A percentile compares a stretch with the other conserved stretches of the same genome.
Evolutionary conservation across 2,329 filamentous ascomycete genomes (phyloP).

Genomic region (Aspergillus sergii): DNA sequence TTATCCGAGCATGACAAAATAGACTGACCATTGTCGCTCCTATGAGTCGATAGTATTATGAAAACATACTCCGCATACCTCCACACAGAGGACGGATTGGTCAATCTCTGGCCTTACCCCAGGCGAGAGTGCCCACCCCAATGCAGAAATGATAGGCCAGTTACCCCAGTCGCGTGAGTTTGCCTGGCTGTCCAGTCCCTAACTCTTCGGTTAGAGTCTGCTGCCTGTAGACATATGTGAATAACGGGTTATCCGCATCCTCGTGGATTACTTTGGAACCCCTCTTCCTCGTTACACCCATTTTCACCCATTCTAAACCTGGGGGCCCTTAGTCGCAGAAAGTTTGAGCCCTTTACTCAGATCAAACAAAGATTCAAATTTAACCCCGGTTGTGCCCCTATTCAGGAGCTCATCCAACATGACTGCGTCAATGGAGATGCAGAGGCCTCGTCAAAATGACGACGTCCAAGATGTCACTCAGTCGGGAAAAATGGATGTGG

Average conservation of each 20-base stretch:
- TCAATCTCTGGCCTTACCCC: constrained; percentile 20
- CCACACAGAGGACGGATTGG: constrained; percentile 21
- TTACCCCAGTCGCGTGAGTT: neutral
- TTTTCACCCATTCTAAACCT: neutral
- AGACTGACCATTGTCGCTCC: constrained; percentile 8
- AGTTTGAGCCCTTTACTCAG: neutral
- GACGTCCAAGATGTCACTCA: constrained; percentile 14
- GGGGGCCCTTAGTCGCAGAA: neutral
- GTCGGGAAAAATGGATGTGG: constrained; percentile 27
- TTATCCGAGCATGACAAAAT: constrained; percentile 9
- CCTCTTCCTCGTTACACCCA: neutral
- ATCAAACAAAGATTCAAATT: neutral
- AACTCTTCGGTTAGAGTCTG: constrained; percentile 6
- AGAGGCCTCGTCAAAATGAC: constrained; percentile 20
- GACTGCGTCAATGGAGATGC: constrained; percentile 31
- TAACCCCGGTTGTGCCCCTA: neutral
- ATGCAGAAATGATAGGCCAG: constrained; percentile 9
- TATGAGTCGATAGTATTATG: constrained; percentile 22
- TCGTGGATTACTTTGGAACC: neutral
- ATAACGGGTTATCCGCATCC: neutral
- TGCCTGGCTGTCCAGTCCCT: constrained; percentile 1
- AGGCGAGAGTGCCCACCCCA: constrained; percentile 3
- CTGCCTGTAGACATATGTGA: constrained; percentile 3
- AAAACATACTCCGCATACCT: constrained; percentile 28
- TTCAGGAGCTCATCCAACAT: constrained; percentile 17